Percentiles rank a stretch among this genome's conserved stretches.
phyloP scores from a whole-genome alignment of 805 yeast genomes.

The Lipomyces japonicus region DNA sequence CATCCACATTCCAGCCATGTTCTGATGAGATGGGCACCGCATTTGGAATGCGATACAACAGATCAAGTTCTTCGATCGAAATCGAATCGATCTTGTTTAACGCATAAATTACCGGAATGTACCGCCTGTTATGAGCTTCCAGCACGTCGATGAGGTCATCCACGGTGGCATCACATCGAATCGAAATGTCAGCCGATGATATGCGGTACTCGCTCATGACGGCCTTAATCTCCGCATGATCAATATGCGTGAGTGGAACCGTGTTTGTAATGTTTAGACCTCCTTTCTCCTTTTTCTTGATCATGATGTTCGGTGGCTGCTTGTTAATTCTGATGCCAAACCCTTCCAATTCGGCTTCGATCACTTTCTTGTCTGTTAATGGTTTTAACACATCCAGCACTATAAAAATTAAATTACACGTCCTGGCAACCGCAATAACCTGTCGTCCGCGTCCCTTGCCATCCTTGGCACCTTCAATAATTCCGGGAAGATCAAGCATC shows the following conservation, averaged over 20 bases:
- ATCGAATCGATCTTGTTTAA: slow-evolving; percentile 94
- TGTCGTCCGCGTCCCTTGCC: slow-evolving; percentile 98
- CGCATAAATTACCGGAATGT: slow-evolving; percentile 93
- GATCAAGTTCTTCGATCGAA: slow-evolving; percentile 86
- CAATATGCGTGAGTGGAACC: slow-evolving; percentile 85
- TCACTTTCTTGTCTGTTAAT: slow-evolving; percentile 85
- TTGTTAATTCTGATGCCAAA: slow-evolving; percentile 93
- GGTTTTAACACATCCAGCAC: slow-evolving; percentile 97
- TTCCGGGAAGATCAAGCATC: slow-evolving; percentile 97
- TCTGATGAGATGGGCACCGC: slow-evolving; percentile 97
- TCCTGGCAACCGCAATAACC: slow-evolving; percentile 98
- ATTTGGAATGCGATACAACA: slow-evolving; percentile 87
- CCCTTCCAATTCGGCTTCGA: slow-evolving; percentile 94
- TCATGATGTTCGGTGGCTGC: slow-evolving; percentile 81
- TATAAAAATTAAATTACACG: slow-evolving; percentile 88
- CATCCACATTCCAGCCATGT: slow-evolving; percentile 95
- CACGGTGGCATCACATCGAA: slow-evolving; percentile 96
- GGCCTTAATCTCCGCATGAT: slow-evolving; percentile 89
- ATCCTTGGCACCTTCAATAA: slow-evolving; percentile 95
- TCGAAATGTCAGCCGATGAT: slow-evolving; percentile 92
- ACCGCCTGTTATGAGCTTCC: slow-evolving; percentile 84
- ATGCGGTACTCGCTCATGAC: slow-evolving; percentile 94
- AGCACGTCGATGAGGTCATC: slow-evolving; percentile 94
- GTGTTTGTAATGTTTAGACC: slow-evolving; percentile 93
- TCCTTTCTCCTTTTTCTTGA: slow-evolving; percentile 92